These are phyloP conservation scores for Talaromyces sp. DNA, from an alignment of 2,329 filamentous ascomycete species.

Conservation along the genomic window DNA sequence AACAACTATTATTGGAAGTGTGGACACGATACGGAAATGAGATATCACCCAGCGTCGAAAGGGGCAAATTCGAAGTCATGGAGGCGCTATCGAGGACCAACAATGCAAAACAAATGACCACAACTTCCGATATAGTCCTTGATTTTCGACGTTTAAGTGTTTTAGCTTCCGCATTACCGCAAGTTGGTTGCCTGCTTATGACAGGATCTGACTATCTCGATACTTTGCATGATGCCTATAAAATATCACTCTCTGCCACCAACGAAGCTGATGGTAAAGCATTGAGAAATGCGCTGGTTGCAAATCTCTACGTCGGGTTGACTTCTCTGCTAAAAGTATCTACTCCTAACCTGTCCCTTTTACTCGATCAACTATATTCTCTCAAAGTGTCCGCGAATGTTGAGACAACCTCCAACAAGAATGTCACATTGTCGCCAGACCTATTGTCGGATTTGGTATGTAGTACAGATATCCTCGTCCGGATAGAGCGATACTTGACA, in stretches of 20 bases:
- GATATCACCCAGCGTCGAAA: conserved; percentile 39
- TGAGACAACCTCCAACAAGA: conserved; percentile 37
- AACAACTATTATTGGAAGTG: conserved; percentile 54
- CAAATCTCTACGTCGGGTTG: conserved; percentile 73
- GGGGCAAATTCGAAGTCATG: conserved; percentile 36
- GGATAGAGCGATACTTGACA: conserved; percentile 39
- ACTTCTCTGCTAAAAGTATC: conserved; percentile 66
- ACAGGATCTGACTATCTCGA: conserved; percentile 87
- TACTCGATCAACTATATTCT: conserved; percentile 81
- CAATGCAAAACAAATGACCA: conserved; percentile 19
- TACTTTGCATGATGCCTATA: conserved; percentile 55
- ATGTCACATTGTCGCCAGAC: conserved; percentile 49
- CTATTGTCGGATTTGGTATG: conserved; percentile 81
- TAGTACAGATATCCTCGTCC: conserved; percentile 67
- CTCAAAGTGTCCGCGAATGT: conserved; percentile 70
- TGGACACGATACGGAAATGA: conserved; percentile 37
- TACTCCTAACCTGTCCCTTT: conserved; percentile 68
- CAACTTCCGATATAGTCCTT: conserved; percentile 22
- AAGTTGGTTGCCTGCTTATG: conserved; percentile 63
- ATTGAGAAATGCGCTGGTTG: conserved; percentile 67
- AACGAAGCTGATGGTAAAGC: conserved; percentile 54
- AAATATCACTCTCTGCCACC: conserved; percentile 31
- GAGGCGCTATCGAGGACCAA: conserved; percentile 28
- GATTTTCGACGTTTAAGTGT: conserved; percentile 41
- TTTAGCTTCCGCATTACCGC: conserved; percentile 40